Base-by-base conservation (phyloP, 148 eudicot species). In the Gaultheria prostrata region DNA sequence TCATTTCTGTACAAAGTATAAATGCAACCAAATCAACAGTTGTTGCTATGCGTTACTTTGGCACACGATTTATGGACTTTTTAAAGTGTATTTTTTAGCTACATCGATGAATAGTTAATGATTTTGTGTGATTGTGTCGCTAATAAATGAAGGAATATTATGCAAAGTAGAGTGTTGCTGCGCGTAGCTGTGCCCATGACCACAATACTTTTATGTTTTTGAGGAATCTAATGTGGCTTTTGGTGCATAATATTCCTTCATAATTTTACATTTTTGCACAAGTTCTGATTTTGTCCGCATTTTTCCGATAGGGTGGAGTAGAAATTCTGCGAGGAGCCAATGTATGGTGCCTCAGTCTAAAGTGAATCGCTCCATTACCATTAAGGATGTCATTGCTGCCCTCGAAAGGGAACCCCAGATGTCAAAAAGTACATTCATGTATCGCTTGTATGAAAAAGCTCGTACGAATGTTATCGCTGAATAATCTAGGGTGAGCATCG, bases 401-500 rank as follows among this genome's bases (percentile, higher is more conserved):
- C 92, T 96, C 33, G 98, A 94, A 87, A 93, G 95, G 80, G 98
- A 96, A 84, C 94, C 98, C 54, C 98, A 94, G 85, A 96, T 91
- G 89, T 87, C 92, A 1, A 96, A 90, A 80, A 86, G 95, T n/a
- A 84, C 91, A 13, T 54, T 93, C n/a, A 82, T 94, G 6, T 91
- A 93, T 81, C 92, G 91, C 76, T 86, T 95, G 75, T 92, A 93
- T n/a, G 94, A 94, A 80, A 88, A 81, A 79, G 33, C 78, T 15
- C 79, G 48, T 35, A 53, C 84, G 18, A 83, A 85, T 81, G 86
- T 82, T 50, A 76, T 76, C 1, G 65, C 82, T 39, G 69, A 76
- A 45, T 56, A 53, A 46, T 72, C 33, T 20, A n/a, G 30, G 39
- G 4, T 20, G n/a, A 26, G 26, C 33, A 50, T 30, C 30, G 13